phyloP scores from a whole-genome alignment of 495 filamentous ascomycete genomes.

The Aspergillus steynii region DNA sequence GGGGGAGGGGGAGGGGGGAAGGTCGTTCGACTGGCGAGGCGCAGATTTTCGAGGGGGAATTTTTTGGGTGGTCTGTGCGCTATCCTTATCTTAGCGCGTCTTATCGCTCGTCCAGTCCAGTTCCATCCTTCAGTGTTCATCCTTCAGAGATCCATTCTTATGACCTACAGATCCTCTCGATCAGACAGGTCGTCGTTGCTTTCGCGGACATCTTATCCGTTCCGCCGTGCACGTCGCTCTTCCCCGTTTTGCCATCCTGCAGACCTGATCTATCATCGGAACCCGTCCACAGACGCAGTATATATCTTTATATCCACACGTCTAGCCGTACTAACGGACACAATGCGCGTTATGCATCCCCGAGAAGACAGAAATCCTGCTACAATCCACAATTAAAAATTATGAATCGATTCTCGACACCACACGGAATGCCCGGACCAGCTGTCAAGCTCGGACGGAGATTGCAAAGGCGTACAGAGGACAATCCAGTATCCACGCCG shows the following conservation, averaged over 20 bases:
- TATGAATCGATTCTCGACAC: too few relatives aligned
- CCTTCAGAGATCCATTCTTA: too few relatives aligned
- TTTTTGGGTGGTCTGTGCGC: constrained; percentile 26
- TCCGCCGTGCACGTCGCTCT: not conserved
- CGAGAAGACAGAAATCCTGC: too few relatives aligned
- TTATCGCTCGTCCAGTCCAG: constrained; percentile 7
- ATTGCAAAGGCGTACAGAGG: too few relatives aligned
- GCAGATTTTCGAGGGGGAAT: constrained; percentile 3
- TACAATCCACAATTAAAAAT: too few relatives aligned
- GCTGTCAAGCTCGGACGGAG: too few relatives aligned
- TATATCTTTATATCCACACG: too few relatives aligned
- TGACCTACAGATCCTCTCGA: too few relatives aligned
- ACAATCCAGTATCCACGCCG: too few relatives aligned
- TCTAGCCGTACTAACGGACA: too few relatives aligned
- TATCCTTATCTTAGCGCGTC: constrained; percentile 19
- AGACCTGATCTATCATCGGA: not conserved
- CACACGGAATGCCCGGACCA: too few relatives aligned
- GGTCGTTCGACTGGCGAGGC: constrained; percentile 10
- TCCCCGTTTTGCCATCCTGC: not conserved
- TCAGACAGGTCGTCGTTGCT: not conserved
- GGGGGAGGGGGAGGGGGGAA: not conserved
- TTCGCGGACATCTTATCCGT: not conserved
- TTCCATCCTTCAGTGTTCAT: not conserved
- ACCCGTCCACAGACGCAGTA: not conserved
- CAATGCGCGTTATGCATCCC: too few relatives aligned